Base-by-base conservation (phyloP, 495 filamentous ascomycete genomes). In the Venustampulla echinocandica region DNA sequence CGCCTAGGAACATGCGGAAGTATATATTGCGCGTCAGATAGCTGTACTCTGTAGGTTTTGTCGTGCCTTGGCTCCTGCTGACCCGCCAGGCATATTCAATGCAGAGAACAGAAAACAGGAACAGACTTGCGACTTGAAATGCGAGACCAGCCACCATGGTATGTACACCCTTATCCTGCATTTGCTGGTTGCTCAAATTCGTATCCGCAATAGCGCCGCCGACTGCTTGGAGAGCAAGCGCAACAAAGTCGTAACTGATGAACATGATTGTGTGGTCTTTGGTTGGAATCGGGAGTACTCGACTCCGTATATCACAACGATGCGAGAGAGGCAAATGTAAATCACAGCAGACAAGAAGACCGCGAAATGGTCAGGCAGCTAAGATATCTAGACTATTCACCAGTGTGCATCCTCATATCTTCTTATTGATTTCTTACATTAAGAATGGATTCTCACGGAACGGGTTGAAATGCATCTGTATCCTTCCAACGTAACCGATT, bases 81-180 rank as follows among this genome's bases (percentile, higher is more conserved):
- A 20, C 30, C 25, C 32, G 17, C 34, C 44, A 24, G 3, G 56
- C 57, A 55, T 69, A 77, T 47, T 75, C 69, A 39, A 52, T 11
- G 4, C 61, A 54, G n/a, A 70, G 55, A 33, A 57, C 33, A 40
- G 68, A 66, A 61, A 76, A 75, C 38, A 69, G 47, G 17, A 69
- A 44, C 10, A 76, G 64, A 2, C 67, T 71, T 33, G 73, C 40
- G 42, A 78, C 70, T 54, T 84, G 74, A 51, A 71, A 70, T 20
- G 68, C 47, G 0, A 85, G 63, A 43, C 81, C 81, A 0, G 75
- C 77, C 35, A 84, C 67, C 75, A 85, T 81, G 61, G 81, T 73
- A 56, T 79, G 63, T 53, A 69, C 68, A 15, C 81, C 81, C 0
- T 48, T 52, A 0, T 44, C 18, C 1, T 58, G 38, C 34, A 58